Evolutionary conservation across 352 stramenopile species (phyloP), one percentile per base, ranked within the genome.

Genomic region (Phytophthora colocasiae): DNA sequence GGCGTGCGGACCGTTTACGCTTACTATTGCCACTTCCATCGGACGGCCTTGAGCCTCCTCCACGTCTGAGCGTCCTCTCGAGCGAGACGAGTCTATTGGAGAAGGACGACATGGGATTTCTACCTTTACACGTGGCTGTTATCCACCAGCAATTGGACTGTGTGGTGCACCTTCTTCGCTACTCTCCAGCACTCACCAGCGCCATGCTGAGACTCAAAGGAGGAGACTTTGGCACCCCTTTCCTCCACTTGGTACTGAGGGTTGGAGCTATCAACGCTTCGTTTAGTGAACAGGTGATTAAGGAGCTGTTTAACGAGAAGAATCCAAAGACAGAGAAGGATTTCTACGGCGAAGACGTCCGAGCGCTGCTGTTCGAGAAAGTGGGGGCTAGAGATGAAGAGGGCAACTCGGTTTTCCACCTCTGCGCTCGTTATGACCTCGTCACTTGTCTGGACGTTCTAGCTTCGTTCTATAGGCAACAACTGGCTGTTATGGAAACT

Each of bases 101-200:
- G 50, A 91, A 90, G 56, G 90, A 97, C 66, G 81, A 92, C 48
- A 91, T 90, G 78, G 88, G 88, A 19, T 93, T 89, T 49, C 77
- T 95, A 36, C 85, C 90, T 7, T 58, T 97, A 15, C 88, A 96
- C 50, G 67, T 92, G 34, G 86, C 83, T 14, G 43, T 88, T 19
- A 80, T 95, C 49, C 69, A 95, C 61, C 76, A 90, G 55, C 76
- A 64, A 36, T 34, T 58, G 5, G 75, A 75, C 15, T 84, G 69
- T 43, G 66, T 67, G 36, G 26, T 78, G 36, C 78, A 91, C 54
- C 26, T 93, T 36, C 62, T 92, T 31, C 77, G 69, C 41, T 86
- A 90, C 69, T 95, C 84, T 29, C 63, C 83, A 5, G 72, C 80
- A 53, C 86, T 95, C 26, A 83, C 78, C 34, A 77, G 77, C 38